A percentile compares a stretch with the other conserved stretches of the same genome.
Conservation (phyloP, 495 filamentous ascomycete genomes). For the Aspergillus biplanus region DNA sequence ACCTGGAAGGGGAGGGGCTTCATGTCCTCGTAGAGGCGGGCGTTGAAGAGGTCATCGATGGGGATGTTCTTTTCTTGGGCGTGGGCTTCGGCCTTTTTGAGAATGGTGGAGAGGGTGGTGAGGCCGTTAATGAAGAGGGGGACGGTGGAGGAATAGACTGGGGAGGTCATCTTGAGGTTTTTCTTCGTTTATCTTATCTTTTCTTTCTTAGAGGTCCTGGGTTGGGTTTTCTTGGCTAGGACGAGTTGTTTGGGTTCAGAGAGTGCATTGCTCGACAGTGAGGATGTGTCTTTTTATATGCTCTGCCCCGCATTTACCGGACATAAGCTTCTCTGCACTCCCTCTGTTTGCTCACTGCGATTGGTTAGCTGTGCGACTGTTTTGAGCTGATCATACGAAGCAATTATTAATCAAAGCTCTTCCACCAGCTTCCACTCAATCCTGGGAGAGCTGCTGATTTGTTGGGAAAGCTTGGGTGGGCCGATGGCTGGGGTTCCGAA, state of each 20-base stretch:
- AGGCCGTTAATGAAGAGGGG: conserved; percentile 26
- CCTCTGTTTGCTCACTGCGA: no score
- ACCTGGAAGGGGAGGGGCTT: conserved; percentile 51
- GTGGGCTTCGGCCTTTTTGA: conserved; percentile 28
- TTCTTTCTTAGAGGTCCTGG: background rate
- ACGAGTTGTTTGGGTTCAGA: background rate
- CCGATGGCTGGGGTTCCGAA: background rate
- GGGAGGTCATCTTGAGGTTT: conserved; percentile 15
- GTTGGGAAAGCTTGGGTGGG: background rate
- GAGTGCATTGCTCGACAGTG: no score
- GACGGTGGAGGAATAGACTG: conserved; percentile 24
- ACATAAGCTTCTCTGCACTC: no score
- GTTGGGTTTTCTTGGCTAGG: background rate
- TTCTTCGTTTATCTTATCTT: background rate
- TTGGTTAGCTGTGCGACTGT: background rate
- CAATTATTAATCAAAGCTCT: conserved; percentile 1
- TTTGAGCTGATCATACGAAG: background rate
- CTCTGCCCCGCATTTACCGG: no score
- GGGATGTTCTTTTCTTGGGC: conserved; percentile 23
- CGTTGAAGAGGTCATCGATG: conserved; percentile 16
- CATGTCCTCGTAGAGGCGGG: conserved; percentile 46
- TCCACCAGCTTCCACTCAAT: background rate
- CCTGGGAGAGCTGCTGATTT: background rate
- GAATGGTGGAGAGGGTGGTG: conserved; percentile 21
- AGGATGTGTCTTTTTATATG: no score